Evolutionary conservation across 768 basidiomycete genomes (phyloP), one percentile per base, ranked within the genome.

Genomic region (Pleurotus tuoliensis): DNA sequence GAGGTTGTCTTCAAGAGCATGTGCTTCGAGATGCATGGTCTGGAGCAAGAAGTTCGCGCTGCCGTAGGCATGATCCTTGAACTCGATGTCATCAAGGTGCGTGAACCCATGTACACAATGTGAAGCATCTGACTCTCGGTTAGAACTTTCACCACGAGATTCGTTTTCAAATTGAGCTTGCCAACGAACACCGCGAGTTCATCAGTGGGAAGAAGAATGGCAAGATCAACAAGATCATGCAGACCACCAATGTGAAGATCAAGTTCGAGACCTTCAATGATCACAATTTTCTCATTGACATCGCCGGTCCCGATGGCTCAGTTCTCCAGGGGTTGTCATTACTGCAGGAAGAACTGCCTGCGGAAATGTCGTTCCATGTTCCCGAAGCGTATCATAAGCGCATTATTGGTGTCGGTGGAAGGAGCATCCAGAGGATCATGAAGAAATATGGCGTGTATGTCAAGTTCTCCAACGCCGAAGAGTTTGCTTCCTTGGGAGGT

Each of bases 221-320:
- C 57, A 99, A 99, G 75, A 93, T 98, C 71, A 98, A 98, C 78
- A 98, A 98, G 77, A 97, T 98, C 69, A 98, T 98, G 93, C 94
- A 98, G 71, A 88, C 87, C 11, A 90, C 95, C 27, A 92, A 90
- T 63, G 94, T 95, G 68, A 96, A 97, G 76, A 97, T 99, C 79
- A 97, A 97, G 73, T 98, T 98, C 60, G 96, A 98, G 77, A 96
- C 95, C 5, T 92, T 96, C 76, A 97, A 94, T 68, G 94, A 96
- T 67, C 86, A 94, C 70, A 94, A 95, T 70, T 94, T 95, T 74
- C 81, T 94, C 64, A 93, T 96, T 65, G 94, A 96, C 71, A 84
- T 96, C 62, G 83, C 92, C 39, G 91, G 93, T 24, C 85, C 84
- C 61, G 91, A 94, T 67, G 78, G 72, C n/a, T 88, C 88, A 38